Conservation (phyloP, 1,284 basidiomycete species). For the Leccinum holopus region DNA sequence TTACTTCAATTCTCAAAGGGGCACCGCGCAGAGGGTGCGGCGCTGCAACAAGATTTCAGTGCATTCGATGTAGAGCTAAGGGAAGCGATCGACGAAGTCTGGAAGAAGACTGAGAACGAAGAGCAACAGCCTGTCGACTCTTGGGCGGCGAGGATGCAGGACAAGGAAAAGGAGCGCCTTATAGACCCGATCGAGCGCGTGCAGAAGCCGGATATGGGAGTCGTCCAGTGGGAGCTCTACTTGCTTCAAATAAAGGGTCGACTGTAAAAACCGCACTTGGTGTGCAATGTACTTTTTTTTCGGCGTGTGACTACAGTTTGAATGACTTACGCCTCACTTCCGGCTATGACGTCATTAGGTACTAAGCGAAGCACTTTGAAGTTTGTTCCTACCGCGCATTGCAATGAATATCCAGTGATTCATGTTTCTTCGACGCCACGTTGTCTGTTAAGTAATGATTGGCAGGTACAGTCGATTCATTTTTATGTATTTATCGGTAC, state of each 20-base stretch:
- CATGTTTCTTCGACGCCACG: not conserved
- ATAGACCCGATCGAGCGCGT: slow-evolving; percentile 58
- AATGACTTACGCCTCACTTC: not conserved
- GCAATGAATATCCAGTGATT: not conserved
- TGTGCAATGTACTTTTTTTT: not conserved
- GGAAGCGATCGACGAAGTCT: slow-evolving; percentile 58
- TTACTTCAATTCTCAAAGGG: slow-evolving; percentile 61
- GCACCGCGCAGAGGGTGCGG: slow-evolving; percentile 56
- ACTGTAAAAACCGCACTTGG: not conserved
- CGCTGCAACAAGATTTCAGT: slow-evolving; percentile 53
- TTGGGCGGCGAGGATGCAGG: slow-evolving; percentile 63
- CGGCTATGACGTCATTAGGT: not conserved
- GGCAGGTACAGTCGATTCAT: not conserved
- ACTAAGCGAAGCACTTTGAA: not conserved
- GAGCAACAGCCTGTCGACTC: slow-evolving; percentile 39
- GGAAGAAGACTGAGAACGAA: slow-evolving; percentile 45
- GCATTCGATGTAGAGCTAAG: slow-evolving; percentile 54
- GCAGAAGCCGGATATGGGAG: slow-evolving; percentile 52
- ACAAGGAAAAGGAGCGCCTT: slow-evolving; percentile 49
- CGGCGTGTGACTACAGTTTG: not conserved
- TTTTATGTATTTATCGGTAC: not conserved
- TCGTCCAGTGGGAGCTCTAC: slow-evolving; percentile 50
- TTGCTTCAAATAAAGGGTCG: slow-evolving; percentile 35
- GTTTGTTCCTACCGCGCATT: not conserved
- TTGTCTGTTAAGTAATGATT: not conserved